phyloP scores from a whole-genome alignment of 202 grass and related monocot genomes.

The Setaria viridis region DNA sequence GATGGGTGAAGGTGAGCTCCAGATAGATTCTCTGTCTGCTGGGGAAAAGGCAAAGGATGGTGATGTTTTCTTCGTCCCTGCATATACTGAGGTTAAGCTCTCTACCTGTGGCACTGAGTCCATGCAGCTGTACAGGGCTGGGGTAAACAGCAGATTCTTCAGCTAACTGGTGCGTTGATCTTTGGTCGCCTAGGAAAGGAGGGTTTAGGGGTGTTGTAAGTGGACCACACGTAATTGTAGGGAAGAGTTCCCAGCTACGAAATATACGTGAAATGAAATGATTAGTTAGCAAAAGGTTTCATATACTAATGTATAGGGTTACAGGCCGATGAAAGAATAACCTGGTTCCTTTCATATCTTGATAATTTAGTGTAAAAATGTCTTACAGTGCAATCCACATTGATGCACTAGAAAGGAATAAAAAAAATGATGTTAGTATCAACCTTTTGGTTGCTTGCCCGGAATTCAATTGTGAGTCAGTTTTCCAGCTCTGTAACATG shows the following conservation, averaged over 20 bases:
- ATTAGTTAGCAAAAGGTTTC: slow-evolving; percentile 34
- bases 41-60: slow-evolving; percentile 66
- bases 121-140: slow-evolving; percentile 59
- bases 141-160: slow-evolving; percentile 74
- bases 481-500: background rate
- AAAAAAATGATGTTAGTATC: slow-evolving; percentile 1
- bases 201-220: background rate
- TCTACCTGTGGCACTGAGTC: slow-evolving; percentile 37
- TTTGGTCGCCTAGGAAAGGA: background rate
- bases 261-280: slow-evolving; percentile 37
- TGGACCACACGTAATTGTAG: slow-evolving; percentile 1
- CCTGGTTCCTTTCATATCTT: slow-evolving; percentile 20
- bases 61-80: slow-evolving; percentile 74
- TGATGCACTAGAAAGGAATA: slow-evolving; percentile 33
- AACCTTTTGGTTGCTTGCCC: background rate
- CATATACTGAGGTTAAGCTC: slow-evolving; percentile 62
- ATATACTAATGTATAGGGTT: slow-evolving; percentile 43
- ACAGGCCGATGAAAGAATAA: slow-evolving; percentile 49
- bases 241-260: slow-evolving; percentile 25
- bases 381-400: slow-evolving; percentile 27
- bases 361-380: slow-evolving; percentile 24
- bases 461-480: background rate
- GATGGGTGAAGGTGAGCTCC: slow-evolving; percentile 57
- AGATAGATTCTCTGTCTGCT: slow-evolving; percentile 33
- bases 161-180: slow-evolving; percentile 34